Base-by-base conservation (phyloP, 148 eudicot genomes). In the Rhododendron mucronatum region DNA sequence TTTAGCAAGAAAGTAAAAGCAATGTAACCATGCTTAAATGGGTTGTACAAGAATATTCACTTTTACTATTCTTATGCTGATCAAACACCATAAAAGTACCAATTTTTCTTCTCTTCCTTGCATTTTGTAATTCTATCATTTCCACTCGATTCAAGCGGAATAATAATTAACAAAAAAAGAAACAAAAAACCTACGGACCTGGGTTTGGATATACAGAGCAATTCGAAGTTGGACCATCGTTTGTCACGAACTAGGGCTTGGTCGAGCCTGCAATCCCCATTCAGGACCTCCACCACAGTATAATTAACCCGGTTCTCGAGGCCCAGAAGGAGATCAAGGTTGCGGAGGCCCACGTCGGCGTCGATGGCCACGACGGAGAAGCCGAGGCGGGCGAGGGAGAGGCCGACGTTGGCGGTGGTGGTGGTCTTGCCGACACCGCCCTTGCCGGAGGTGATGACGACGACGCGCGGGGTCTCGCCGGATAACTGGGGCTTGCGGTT, bases 371-470 rank as follows among this genome's bases (percentile, higher is more conserved):
- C 99, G 51, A 95, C 98, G 61, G 98, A 97, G 90, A 94, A 93
- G 77, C 99, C 99, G 65, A 92, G 90, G 41, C 98, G 94, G n/a
- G 99, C 99, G 44, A 97, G 90, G 44, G 99, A 97, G 85, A 97
- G 94, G 84, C 98, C 98, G 61, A 97, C 88, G 83, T 97, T 97
- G 48, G 99, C 99, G 82, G 98, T 94, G 85, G 99, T 97, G 83
- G 99, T 97, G 41, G 99, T 97, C 76, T 97, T 97, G 2, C 98
- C 99, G 35, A 97, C 99, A 37, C 99, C 99, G 71, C 99, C 99
- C 76, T 97, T 94, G 14, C 99, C 98, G 88, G 99, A 97, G 67
- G 98, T 97, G 83, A 97, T 93, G 59, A 97, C 98, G 71, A 97
- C 94, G 13, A 95, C 95, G 1, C 99, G 87, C 1, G 98, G 99